A percentile compares a stretch with the other conserved stretches of the same genome.
These are phyloP conservation scores for Salix udensis DNA, from an alignment of 345 rosid species.

Conservation along the genomic window DNA sequence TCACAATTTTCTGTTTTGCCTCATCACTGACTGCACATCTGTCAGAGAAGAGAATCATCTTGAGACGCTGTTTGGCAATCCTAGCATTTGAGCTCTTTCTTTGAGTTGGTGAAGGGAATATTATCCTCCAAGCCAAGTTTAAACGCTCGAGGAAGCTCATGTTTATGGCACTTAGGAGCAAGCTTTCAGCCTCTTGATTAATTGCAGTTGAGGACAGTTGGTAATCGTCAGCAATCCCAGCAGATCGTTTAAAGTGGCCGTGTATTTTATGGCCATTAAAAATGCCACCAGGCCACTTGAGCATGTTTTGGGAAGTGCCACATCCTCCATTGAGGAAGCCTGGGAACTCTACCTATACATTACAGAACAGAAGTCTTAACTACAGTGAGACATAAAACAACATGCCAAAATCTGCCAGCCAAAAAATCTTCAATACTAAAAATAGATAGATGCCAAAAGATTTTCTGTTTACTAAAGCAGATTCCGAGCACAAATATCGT, in stretches of 20 bases:
- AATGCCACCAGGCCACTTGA: conserved; percentile 34
- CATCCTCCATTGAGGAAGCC: conserved; percentile 40
- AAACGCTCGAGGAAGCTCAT: conserved; percentile 84
- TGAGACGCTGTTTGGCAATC: conserved; percentile 87
- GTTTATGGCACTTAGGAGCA: conserved; percentile 63
- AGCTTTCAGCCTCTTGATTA: conserved; percentile 61
- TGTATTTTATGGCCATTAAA: conserved; percentile 26
- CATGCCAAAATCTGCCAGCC: not conserved
- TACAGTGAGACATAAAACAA: not conserved
- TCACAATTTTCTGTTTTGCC: conserved; percentile 80
- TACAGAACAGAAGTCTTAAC: conserved; percentile 1
- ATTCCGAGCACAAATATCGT: not conserved
- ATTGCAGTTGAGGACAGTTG: conserved; percentile 50
- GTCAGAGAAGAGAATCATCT: conserved; percentile 98
- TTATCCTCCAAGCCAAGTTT: conserved; percentile 84
- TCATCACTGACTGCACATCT: conserved; percentile 92
- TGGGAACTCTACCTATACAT: conserved; percentile 46
- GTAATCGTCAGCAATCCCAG: conserved; percentile 51
- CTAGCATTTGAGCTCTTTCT: conserved; percentile 88
- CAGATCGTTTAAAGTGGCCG: conserved; percentile 33
- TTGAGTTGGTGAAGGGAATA: conserved; percentile 71
- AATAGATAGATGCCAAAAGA: not conserved
- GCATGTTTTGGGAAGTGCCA: conserved; percentile 20
- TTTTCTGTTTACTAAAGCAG: not conserved
- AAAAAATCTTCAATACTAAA: not conserved